A percentile compares a stretch with the other conserved stretches of the same genome.
Conservation (phyloP, 176 grass and related monocot genomes). For the Secale cereale region DNA sequence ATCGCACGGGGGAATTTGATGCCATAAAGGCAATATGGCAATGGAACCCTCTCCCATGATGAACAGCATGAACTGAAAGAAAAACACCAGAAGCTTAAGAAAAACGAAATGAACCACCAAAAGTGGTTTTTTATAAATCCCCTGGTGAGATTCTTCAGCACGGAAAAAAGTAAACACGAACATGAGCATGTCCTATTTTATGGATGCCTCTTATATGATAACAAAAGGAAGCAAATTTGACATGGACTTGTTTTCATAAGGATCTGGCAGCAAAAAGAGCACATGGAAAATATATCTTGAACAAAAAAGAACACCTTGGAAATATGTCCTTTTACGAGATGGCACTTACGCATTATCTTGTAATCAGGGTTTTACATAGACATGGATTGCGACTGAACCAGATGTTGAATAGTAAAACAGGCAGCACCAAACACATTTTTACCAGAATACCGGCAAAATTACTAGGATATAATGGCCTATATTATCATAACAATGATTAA, state of each 20-base stretch:
- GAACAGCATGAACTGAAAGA: conserved; percentile 57
- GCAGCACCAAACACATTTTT: not conserved
- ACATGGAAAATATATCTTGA: conserved; percentile 13
- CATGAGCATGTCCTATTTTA: conserved; percentile 14
- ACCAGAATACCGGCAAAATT: not conserved
- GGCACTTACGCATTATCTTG: not conserved
- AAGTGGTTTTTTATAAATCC: conserved; percentile 17
- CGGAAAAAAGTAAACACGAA: not conserved
- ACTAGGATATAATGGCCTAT: conserved; percentile 11
- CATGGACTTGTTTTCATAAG: conserved; percentile 12
- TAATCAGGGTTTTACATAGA: conserved; percentile 1
- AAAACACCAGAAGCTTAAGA: conserved; percentile 21
- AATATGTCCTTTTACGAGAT: not conserved
- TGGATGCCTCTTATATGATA: not conserved
- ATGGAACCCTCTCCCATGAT: conserved; percentile 71
- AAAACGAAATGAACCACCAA: not conserved
- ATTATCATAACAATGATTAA: conserved; percentile 4
- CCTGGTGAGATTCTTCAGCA: not conserved
- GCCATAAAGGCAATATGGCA: conserved; percentile 67
- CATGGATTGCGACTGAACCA: conserved; percentile 1
- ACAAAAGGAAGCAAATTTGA: not conserved
- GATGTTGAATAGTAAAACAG: not conserved
- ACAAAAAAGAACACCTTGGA: not conserved
- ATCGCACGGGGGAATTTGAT: conserved; percentile 46
- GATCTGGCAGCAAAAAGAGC: conserved; percentile 16